phyloP scores from a whole-genome alignment of 2,329 filamentous ascomycete genomes.

The Penicillium sp. region DNA sequence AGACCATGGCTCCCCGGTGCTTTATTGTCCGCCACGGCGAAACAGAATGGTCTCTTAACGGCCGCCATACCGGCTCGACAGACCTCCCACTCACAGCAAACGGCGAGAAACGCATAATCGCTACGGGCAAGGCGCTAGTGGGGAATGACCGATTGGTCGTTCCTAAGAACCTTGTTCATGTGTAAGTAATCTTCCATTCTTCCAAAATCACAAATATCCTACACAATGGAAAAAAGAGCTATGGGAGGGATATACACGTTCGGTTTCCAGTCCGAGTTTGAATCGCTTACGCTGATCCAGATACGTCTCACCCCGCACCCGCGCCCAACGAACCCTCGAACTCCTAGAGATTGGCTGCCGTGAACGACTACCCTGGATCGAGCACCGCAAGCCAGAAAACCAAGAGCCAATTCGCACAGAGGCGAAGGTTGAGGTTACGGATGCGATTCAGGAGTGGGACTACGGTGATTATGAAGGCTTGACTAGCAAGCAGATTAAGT shows the following conservation, averaged over 20 bases:
- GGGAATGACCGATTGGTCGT: conserved; percentile 83
- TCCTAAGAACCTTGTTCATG: conserved; percentile 75
- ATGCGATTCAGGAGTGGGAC: conserved; percentile 80
- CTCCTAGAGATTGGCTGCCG: conserved; percentile 73
- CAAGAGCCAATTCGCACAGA: conserved; percentile 50
- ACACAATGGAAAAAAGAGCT: neutral
- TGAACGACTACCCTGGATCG: conserved; percentile 70
- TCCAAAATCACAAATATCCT: neutral
- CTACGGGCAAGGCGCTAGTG: conserved; percentile 80
- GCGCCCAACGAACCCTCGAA: conserved; percentile 87
- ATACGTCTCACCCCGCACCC: conserved; percentile 82
- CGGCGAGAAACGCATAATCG: conserved; percentile 72
- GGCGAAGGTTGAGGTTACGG: conserved; percentile 66
- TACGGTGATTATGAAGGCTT: conserved; percentile 86
- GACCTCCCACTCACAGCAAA: conserved; percentile 82
- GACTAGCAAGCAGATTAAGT: conserved; percentile 68
- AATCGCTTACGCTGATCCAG: conserved; percentile 32
- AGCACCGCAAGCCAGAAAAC: conserved; percentile 26
- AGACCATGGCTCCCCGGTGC: conserved; percentile 64
- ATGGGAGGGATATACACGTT: neutral
- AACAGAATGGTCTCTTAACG: conserved; percentile 91
- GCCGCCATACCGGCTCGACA: conserved; percentile 78
- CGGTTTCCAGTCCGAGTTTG: neutral
- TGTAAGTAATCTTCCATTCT: conserved; percentile 54
- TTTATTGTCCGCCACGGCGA: conserved; percentile 89